Evolutionary conservation across 2,329 filamentous ascomycete species (phyloP), one percentile per base, ranked within the genome.

Genomic region (Ceratocystis cubensis): DNA sequence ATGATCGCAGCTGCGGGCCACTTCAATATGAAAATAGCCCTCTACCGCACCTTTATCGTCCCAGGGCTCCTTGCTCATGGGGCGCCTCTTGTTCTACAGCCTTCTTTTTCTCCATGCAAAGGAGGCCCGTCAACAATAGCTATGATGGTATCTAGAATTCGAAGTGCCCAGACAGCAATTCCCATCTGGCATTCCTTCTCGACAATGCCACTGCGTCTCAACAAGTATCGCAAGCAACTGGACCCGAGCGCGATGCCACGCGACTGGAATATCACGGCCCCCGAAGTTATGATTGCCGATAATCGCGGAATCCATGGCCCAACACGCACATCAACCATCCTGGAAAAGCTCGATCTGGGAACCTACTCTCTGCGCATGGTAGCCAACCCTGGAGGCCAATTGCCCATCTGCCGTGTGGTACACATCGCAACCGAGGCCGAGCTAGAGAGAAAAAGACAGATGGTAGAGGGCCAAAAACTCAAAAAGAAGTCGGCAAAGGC

Each of bases 361-460:
- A 74, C 75, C 48, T 59, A 73, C 28, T 76, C 76, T 46, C 75
- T 81, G 44, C 77, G 78, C 65, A 77, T 78, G 73, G 69, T 79
- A 3, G 72, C 73, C 61, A 71, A 77, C 46, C 78, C 77, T 68
- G 69, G 72, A 2, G 73, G 74, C 7, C 73, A 72, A 3, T 71
- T 74, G 41, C 67, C 72, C 17, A 80, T 92, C 44, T 95, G 90
- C 80, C 87, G 85, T 71, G 78, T 96, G 59, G 73, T 89, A 37
- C 80, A 84, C 73, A 86, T 85, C 71, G 74, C 75, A 59, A 81
- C 78, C 1, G 76, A 81, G 65, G 78, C 72, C 71, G 78, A 70
- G 75, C 74, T 73, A 65, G 75, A 76, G 68, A 75, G 78, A 70
- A 73, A 75, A 63, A 70, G 74, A 53, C 79, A 79, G 69, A 75